Conservation (phyloP, 192 early-diverging fungal species). For the Ambispora gerdemannii region DNA sequence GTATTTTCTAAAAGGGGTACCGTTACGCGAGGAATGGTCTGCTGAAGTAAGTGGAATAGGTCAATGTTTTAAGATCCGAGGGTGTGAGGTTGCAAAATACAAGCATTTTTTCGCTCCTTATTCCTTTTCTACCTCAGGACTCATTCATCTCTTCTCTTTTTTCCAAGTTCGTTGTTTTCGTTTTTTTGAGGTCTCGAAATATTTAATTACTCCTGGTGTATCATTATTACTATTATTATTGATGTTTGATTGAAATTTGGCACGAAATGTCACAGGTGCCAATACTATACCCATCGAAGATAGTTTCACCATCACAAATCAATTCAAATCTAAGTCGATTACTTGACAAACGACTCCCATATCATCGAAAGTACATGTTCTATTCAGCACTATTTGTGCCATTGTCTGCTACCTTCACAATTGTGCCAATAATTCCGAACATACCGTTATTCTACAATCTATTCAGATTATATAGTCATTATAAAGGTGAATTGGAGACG, state of each 20-base stretch:
- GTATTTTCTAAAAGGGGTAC: constrained; percentile 72
- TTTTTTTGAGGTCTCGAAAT: too few species aligned
- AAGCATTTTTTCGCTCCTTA: background rate
- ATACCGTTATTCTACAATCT: constrained; percentile 76
- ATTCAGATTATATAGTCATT: constrained; percentile 77
- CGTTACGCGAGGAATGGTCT: constrained; percentile 45
- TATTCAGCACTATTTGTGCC: constrained; percentile 66
- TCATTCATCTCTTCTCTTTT: background rate
- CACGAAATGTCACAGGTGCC: constrained; percentile 43
- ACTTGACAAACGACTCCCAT: constrained; percentile 50
- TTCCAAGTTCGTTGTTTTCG: background rate
- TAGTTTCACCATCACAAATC: constrained; percentile 43
- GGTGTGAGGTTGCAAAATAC: background rate
- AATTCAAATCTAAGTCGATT: constrained; percentile 45
- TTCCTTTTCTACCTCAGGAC: background rate
- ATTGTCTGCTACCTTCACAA: constrained; percentile 62
- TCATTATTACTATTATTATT: too few species aligned
- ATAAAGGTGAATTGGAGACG: constrained; percentile 73
- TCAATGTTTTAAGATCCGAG: too few species aligned
- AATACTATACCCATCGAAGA: constrained; percentile 47
- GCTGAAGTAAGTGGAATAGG: background rate
- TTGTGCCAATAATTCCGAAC: constrained; percentile 74
- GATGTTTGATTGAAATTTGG: too few species aligned
- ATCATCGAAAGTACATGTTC: constrained; percentile 70
- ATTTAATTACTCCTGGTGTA: too few species aligned